A percentile compares a stretch with the other conserved stretches of the same genome.
Conservation (phyloP, 306 rosid species). For the Fagus sylvatica region DNA sequence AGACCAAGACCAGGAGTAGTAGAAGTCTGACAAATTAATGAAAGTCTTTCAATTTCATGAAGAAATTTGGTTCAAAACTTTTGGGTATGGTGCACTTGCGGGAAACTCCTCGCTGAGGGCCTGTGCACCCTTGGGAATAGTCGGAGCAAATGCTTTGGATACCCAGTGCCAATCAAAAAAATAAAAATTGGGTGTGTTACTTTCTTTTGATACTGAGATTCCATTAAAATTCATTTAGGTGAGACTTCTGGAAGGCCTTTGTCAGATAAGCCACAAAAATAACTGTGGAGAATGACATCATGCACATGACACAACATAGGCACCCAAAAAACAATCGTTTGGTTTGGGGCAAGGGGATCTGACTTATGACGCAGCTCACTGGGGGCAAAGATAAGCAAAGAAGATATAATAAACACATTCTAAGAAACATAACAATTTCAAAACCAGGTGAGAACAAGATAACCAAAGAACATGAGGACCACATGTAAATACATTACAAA, state of each 20-base stretch:
- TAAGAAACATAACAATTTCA: background rate
- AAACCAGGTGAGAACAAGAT: background rate
- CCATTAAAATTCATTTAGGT: background rate
- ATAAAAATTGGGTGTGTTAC: too few relatives aligned
- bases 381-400: background rate
- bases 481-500: background rate
- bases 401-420: background rate
- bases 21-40: background rate
- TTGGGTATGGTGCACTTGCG: too few relatives aligned
- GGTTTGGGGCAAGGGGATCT: too few relatives aligned
- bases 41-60: background rate
- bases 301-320: too few relatives aligned
- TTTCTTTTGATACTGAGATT: background rate
- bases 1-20: background rate
- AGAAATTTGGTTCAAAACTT: background rate
- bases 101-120: too few relatives aligned
- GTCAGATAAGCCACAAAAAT: too few relatives aligned
- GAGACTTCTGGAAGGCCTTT: background rate
- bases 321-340: background rate
- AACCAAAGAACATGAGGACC: slow-evolving; percentile 3
- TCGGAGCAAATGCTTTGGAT: too few relatives aligned
- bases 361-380: background rate
- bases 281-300: too few relatives aligned
- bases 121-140: too few relatives aligned
- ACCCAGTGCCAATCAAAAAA: too few relatives aligned